phyloP scores from a whole-genome alignment of 257 asterid species.

The Cruciata laevipes region DNA sequence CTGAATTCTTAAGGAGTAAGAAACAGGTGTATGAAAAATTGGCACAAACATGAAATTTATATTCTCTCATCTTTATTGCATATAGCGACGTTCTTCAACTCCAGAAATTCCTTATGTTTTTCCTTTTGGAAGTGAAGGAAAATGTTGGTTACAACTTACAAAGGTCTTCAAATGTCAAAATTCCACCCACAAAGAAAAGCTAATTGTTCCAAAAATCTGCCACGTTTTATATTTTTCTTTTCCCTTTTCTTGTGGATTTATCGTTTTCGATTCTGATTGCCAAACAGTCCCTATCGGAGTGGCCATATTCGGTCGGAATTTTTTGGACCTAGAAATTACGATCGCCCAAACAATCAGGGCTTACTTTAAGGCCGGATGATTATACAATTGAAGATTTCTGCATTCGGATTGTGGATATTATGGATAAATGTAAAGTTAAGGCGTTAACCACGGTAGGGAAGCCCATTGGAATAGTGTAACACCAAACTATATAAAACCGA shows the following conservation, averaged over 20 bases:
- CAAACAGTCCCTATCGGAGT: constrained; percentile 3
- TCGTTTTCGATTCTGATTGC: constrained; percentile 8
- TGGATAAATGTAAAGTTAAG: not conserved
- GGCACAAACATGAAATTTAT: not conserved
- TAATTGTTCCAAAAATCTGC: constrained; percentile 5
- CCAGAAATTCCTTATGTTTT: not conserved
- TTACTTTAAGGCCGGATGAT: not conserved
- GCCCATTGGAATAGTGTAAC: not conserved
- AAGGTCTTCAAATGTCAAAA: not conserved
- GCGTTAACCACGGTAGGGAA: not conserved
- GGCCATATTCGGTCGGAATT: not conserved
- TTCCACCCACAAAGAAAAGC: not conserved
- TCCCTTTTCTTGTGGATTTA: constrained; percentile 3
- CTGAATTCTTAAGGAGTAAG: constrained; percentile 24
- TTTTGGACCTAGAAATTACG: not conserved
- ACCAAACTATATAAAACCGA: no score
- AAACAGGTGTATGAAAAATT: not conserved
- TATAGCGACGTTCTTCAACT: not conserved
- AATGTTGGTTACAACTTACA: not conserved
- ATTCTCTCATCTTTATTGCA: not conserved
- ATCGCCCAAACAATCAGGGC: not conserved
- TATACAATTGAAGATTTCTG: not conserved
- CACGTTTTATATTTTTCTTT: not conserved
- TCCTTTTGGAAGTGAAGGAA: constrained; percentile 9
- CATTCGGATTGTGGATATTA: not conserved